Base-by-base conservation (phyloP, 2,329 filamentous ascomycete genomes). In the Xylaria arbuscula region DNA sequence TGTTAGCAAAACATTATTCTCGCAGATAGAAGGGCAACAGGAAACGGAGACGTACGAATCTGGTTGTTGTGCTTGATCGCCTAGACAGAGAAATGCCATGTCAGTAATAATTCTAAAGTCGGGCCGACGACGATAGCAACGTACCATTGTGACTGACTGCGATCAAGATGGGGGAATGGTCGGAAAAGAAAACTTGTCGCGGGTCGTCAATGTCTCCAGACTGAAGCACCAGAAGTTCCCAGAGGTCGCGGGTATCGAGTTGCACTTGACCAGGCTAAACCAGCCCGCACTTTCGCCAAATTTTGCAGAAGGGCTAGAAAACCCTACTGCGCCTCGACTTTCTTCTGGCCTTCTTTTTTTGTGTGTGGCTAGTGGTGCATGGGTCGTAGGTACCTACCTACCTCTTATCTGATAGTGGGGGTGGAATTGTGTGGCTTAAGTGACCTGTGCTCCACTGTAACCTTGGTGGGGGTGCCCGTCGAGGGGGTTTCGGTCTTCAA, bases 11-110 rank as follows among this genome's bases (percentile, higher is more conserved):
- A 5, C 10, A 38, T 55, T 24, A 40, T 48, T 60, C 47, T 24
- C 42, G 54, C 36, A 9, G 48, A 32, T 42, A 9, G 48, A 32
- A 13, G 3, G 34, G 10, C 48, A 38, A 17, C 3, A 10, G 61
- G 42, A 47, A 62, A 56, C 45, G 69, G 24, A 15, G 56, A 70
- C 66, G 56, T 34, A 70, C 69, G 92, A 85, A 98, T 92, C 89
- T 95, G 92, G 89, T 98, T 94, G 89, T 98, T 98, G 92, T 98
- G 94, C 91, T 97, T 97, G 93, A 98, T 97, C 89, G 95, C 93
- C 94, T 92, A 80, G 91, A 81, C 72, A 77, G 72, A 76, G 74
- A 59, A 68, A 78, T 17, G 1, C 5, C 66, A 79, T 15, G 78
- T 78, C 72, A 80, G 79, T 38, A 28, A 28, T 28, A 28, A 28